phyloP scores from a whole-genome alignment of 495 filamentous ascomycete species.

The Aspergillus baeticus region DNA sequence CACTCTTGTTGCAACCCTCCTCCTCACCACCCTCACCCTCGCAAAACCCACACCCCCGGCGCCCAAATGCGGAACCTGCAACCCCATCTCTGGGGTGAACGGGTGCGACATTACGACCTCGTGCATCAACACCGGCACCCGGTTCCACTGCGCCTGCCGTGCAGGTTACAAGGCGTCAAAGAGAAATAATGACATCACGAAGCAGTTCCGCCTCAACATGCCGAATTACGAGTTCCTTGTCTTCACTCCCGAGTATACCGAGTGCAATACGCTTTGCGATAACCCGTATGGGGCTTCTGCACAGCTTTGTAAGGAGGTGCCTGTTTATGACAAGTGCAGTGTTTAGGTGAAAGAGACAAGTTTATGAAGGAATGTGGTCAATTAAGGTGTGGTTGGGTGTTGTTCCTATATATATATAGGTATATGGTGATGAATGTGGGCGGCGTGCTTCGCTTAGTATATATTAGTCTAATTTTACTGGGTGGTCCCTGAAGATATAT shows the following conservation, averaged over 20 bases:
- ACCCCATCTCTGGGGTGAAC: constrained; percentile 42
- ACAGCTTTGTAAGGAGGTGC: constrained; percentile 40
- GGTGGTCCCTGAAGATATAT: no score
- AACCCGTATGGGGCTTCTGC: constrained; percentile 29
- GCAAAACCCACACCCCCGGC: constrained; percentile 21
- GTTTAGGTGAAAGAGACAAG: constrained; percentile 19
- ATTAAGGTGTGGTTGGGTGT: no score
- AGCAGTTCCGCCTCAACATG: constrained; percentile 42
- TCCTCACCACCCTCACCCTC: constrained; percentile 24
- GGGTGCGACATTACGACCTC: constrained; percentile 43
- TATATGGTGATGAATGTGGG: no score
- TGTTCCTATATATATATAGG: no score
- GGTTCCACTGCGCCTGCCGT: constrained; percentile 74
- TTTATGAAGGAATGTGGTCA: no score
- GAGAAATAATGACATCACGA: constrained; percentile 29
- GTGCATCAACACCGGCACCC: constrained; percentile 61
- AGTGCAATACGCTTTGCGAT: constrained; percentile 40
- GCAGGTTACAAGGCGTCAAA: constrained; percentile 61
- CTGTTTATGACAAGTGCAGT: constrained; percentile 26
- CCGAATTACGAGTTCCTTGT: constrained; percentile 44
- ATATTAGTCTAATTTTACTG: not conserved
- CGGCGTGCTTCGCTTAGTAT: not conserved
- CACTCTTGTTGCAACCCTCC: constrained; percentile 23
- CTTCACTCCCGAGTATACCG: constrained; percentile 38
- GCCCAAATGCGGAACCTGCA: constrained; percentile 39